phyloP scores from a whole-genome alignment of 225 moss, liverwort and hornwort genomes.

The Sphagnum contortum region DNA sequence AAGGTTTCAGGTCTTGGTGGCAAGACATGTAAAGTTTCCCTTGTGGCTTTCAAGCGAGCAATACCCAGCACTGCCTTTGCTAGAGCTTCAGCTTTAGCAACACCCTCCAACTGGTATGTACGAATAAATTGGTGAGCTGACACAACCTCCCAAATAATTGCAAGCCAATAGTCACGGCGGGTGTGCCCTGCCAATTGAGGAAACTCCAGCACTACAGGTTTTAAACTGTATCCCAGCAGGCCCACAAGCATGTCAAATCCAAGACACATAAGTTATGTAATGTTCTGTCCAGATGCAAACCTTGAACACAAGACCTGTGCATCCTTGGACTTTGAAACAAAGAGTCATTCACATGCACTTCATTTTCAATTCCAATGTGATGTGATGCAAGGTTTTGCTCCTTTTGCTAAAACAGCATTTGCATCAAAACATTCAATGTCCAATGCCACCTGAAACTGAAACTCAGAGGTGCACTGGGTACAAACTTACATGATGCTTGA shows the following conservation, averaged over 20 bases:
- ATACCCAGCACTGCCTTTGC: conserved; percentile 90
- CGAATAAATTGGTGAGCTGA: conserved; percentile 74
- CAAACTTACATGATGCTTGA: conserved; percentile 75
- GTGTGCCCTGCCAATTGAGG: conserved; percentile 85
- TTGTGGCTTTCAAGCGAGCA: conserved; percentile 72
- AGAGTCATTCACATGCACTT: neutral
- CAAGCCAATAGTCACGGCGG: conserved; percentile 90
- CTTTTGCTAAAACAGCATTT: conserved; percentile 1
- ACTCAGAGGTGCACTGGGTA: neutral
- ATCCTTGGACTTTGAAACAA: neutral
- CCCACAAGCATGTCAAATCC: neutral
- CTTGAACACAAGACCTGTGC: neutral
- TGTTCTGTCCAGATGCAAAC: no score
- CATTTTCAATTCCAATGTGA: neutral
- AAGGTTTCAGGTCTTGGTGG: conserved; percentile 66
- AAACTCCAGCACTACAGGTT: conserved; percentile 91
- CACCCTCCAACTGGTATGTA: conserved; percentile 62
- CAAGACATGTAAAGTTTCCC: conserved; percentile 68
- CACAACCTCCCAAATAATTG: conserved; percentile 79
- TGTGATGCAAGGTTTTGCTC: neutral
- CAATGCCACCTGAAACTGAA: conserved; percentile 1
- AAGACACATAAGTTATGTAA: neutral
- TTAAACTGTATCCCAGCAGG: conserved; percentile 41
- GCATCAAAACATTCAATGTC: neutral
- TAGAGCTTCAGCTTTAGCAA: conserved; percentile 66